Evolutionary conservation across 2,329 filamentous ascomycete genomes (phyloP).

Genomic region (Diplocarpon mali): DNA sequence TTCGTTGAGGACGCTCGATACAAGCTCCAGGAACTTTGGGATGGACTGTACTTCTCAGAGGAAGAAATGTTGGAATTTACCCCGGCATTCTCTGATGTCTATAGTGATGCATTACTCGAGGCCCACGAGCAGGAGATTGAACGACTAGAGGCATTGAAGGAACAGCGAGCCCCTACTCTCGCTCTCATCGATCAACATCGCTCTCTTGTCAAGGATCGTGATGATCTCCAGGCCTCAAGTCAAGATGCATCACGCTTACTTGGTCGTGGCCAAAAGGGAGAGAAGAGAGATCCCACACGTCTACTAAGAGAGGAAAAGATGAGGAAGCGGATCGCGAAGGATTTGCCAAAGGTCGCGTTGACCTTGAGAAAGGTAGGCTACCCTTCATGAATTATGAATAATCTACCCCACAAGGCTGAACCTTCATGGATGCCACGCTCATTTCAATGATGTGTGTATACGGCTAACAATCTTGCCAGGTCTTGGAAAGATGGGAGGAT

Average conservation of each 20-base stretch:
- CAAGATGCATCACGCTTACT: slow-evolving; percentile 92
- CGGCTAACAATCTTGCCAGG: slow-evolving; percentile 4
- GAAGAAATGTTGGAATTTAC: slow-evolving; percentile 99
- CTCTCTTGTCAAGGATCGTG: slow-evolving; percentile 70
- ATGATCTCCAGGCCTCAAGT: slow-evolving; percentile 80
- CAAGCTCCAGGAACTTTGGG: slow-evolving; percentile 91
- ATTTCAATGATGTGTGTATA: slow-evolving; percentile 1
- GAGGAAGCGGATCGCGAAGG: slow-evolving; percentile 93
- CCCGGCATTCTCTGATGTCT: slow-evolving; percentile 92
- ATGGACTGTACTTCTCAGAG: slow-evolving; percentile 84
- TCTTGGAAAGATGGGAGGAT: slow-evolving; percentile 81
- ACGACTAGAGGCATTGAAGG: slow-evolving; percentile 68
- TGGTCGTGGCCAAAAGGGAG: slow-evolving; percentile 82
- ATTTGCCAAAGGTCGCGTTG: slow-evolving; percentile 79
- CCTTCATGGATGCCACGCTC: background rate
- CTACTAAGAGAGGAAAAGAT: slow-evolving; percentile 94
- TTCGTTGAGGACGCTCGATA: slow-evolving; percentile 92
- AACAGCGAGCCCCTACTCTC: slow-evolving; percentile 78
- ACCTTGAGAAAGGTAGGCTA: slow-evolving; percentile 57
- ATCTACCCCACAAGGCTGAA: slow-evolving; percentile 1
- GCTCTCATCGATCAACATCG: slow-evolving; percentile 75
- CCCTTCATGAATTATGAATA: background rate
- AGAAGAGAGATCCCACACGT: slow-evolving; percentile 89
- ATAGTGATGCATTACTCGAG: slow-evolving; percentile 87
- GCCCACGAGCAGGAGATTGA: slow-evolving; percentile 88